Conservation (phyloP, 1,284 basidiomycete species). For the Fistulinella staudtii region DNA sequence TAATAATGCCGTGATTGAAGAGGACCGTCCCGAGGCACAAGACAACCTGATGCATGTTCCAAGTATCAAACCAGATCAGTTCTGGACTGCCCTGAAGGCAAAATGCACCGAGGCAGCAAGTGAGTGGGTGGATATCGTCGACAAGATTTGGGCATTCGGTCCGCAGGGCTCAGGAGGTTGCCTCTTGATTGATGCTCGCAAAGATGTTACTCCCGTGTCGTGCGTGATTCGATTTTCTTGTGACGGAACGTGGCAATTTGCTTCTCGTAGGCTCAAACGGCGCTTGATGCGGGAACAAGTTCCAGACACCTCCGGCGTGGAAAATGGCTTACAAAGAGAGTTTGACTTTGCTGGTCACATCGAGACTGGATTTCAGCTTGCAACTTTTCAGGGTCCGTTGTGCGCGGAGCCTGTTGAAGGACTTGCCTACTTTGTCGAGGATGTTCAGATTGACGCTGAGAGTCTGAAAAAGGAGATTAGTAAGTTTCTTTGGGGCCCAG, state of each 20-base stretch:
- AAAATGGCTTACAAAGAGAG: conserved; percentile 33
- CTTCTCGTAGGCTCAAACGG: conserved; percentile 43
- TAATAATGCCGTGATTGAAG: conserved; percentile 37
- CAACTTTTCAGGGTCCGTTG: conserved; percentile 89
- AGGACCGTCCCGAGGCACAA: conserved; percentile 46
- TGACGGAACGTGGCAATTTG: conserved; percentile 12
- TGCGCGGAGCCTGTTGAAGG: conserved; percentile 96
- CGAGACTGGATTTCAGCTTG: conserved; percentile 94
- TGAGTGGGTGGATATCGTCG: conserved; percentile 76
- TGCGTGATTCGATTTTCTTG: conserved; percentile 35
- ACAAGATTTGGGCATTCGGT: conserved; percentile 88
- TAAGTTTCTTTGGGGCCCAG: conserved; percentile 31
- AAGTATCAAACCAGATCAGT: conserved; percentile 68
- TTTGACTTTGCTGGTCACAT: conserved; percentile 77
- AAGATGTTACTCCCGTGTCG: conserved; percentile 46
- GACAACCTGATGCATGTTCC: conserved; percentile 60
- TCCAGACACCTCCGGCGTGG: conserved; percentile 26
- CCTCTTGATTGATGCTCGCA: conserved; percentile 74
- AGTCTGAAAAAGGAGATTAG: conserved; percentile 63
- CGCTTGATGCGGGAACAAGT: conserved; percentile 42
- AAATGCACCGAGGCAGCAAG: conserved; percentile 68
- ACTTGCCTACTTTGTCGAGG: conserved; percentile 88
- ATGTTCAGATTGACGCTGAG: conserved; percentile 59
- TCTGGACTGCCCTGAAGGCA: conserved; percentile 73
- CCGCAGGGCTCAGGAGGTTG: conserved; percentile 87